Base-by-base conservation (phyloP, 2,329 filamentous ascomycete species). In the Curvularia hawaiiensis region DNA sequence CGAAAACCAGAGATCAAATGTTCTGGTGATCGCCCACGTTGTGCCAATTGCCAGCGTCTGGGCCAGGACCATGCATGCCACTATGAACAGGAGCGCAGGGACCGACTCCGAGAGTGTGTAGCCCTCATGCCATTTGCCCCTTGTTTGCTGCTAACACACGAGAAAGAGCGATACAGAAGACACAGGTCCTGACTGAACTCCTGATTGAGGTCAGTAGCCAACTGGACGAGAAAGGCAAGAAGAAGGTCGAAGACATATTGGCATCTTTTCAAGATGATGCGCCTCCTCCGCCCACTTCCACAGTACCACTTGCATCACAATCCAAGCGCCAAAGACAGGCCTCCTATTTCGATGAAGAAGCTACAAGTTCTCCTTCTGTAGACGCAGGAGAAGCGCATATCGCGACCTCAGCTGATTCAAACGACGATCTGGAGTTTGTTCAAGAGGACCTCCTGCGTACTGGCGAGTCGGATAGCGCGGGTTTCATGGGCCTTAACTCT, bases 81-180 rank as follows among this genome's bases (percentile, higher is more conserved):
- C 14, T 78, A 78, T 63, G 62, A 65, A 20, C 66, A 69, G 47
- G 65, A 68, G 7, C 71, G 75, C 45, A 66, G 67, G 50, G 74
- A 77, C 47, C 66, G 65, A n/a, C 56, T 71, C 33, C 75, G 67
- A 56, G 63, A 63, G 69, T 76, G 54, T 52, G 64, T 53, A 18
- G 20, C 24, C 16, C 10, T 26, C 26, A 20, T 10, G 9, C 20
- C n/a, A n/a, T 20, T 26, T 59, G 33, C 11, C 20, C 44, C 12
- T 8, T 10, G 4, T 3, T 41, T 16, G 16, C n/a, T 22, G 28
- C 26, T 28, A 43, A 56, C 45, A 62, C 39, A 12, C 16, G n/a
- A n/a, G 12, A 43, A 33, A 63, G 61, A 41, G 45, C 60, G 2
- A 14, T 52, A 28, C 48, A 60, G 10, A 66, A 67, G 56, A 66